phyloP scores from a whole-genome alignment of 2,329 filamentous ascomycete genomes.

The Paraphaeosphaeria sporulosa region DNA sequence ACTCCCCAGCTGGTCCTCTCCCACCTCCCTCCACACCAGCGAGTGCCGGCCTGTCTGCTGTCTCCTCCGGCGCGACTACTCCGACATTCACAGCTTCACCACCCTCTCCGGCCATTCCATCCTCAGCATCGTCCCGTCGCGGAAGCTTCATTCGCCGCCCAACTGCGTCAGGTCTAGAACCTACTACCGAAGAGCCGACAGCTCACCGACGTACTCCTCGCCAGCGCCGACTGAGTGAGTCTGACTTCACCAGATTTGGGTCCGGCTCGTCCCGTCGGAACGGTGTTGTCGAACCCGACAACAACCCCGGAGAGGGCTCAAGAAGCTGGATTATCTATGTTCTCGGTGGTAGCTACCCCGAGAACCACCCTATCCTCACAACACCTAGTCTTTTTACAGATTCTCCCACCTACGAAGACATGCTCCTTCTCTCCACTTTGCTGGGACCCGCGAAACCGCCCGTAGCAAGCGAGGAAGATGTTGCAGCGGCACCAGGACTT shows the following conservation, averaged over 20 bases:
- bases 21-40: constrained; percentile 71
- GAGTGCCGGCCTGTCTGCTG: constrained; percentile 63
- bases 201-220: constrained; percentile 52
- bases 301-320: constrained; percentile 64
- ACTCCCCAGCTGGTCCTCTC: constrained; percentile 64
- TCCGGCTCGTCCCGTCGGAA: constrained; percentile 69
- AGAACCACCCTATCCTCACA: constrained; percentile 74
- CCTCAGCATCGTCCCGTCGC: constrained; percentile 47
- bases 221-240: constrained; percentile 66
- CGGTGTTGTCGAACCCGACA: constrained; percentile 66
- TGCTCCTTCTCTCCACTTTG: constrained; percentile 72
- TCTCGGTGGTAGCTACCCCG: constrained; percentile 72
- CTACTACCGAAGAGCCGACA: constrained; percentile 52
- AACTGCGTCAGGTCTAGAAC: constrained; percentile 51
- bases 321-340: constrained; percentile 78
- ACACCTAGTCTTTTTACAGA: constrained; percentile 75
- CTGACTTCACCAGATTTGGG: constrained; percentile 67
- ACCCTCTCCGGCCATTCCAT: constrained; percentile 45
- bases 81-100: constrained; percentile 43
- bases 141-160: constrained; percentile 50
- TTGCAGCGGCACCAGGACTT: constrained; percentile 68
- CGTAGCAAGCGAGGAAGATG: constrained; percentile 70
- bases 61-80: constrained; percentile 60
- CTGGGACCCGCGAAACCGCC: constrained; percentile 73
- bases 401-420: constrained; percentile 75